Evolutionary conservation across 768 basidiomycete genomes (phyloP).

Genomic region (Psilocybe sp.): DNA sequence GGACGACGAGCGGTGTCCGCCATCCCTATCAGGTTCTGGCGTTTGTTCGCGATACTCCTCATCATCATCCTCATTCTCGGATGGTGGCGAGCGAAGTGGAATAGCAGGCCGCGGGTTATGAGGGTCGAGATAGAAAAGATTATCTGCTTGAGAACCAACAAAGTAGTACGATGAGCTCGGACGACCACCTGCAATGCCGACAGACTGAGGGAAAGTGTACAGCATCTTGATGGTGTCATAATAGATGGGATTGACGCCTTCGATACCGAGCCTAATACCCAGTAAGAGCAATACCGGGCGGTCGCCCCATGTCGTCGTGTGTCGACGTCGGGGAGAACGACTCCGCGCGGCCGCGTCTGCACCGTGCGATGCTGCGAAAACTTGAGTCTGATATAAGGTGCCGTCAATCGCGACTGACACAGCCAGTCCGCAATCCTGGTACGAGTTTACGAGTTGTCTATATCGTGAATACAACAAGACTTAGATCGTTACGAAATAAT

Average conservation of each 20-base stretch:
- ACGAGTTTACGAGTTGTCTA: conserved; percentile 75
- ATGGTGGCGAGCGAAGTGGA: conserved; percentile 50
- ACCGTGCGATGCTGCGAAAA: conserved; percentile 71
- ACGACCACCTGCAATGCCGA: conserved; percentile 95
- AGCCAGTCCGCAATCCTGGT: conserved; percentile 76
- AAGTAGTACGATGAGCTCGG: conserved; percentile 99
- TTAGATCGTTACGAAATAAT: not conserved
- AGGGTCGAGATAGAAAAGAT: conserved; percentile 80
- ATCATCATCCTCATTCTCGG: conserved; percentile 3
- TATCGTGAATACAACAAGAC: not conserved
- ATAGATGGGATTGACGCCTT: conserved; percentile 94
- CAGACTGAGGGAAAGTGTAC: conserved; percentile 92
- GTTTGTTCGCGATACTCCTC: not conserved
- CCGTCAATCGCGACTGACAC: conserved; percentile 84
- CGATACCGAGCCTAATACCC: conserved; percentile 83
- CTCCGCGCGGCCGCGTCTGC: conserved; percentile 11
- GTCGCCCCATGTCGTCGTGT: conserved; percentile 63
- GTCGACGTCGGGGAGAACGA: conserved; percentile 26
- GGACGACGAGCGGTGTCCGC: not conserved
- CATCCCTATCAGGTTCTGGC: not conserved
- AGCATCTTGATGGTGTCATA: conserved; percentile 78
- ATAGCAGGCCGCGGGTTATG: conserved; percentile 78
- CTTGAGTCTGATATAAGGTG: conserved; percentile 80
- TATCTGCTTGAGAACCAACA: conserved; percentile 87
- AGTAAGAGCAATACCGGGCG: conserved; percentile 84